Evolutionary conservation across 305 asterid species (phyloP), one percentile per base, ranked within the genome.

Genomic region (Fraxinus latifolia): DNA sequence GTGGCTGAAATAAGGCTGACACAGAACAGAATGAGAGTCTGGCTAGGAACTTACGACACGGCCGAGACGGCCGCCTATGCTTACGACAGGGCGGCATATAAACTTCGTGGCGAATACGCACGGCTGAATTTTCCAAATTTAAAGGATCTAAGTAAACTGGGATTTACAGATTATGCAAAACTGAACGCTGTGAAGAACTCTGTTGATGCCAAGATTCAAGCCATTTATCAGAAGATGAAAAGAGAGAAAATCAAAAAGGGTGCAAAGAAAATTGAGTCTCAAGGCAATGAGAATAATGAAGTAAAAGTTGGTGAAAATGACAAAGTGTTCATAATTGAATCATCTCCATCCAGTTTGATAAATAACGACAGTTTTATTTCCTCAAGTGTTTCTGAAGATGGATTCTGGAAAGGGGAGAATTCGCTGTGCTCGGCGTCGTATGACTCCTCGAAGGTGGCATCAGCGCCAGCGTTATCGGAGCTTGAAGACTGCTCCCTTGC

Each of bases 31-130:
- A 83, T 91, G 87, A 86, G 98, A 76, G 93, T 93, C 27, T 95
- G 98, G 98, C 89, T 95, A 0, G 98, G 98, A 67, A 95, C 98
- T 65, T 95, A 92, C 77, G 95, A 92, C 23, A 78, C 94, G 21
- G 92, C 97, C 14, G 98, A 93, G 29, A 87, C 93, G 50, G 98
- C 98, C 1, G 98, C 98, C 21, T 95, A 90, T 86, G 98, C 97
- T 14, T 95, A 95, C 83, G 98, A 95, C 68, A 77, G 92, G 85
- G 98, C 98, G 14, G 98, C 98, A 19, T 92, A 91, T 87, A 95
- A 92, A 87, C 94, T 95, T 27, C 93, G 98, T 0, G 97, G 98
- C 2, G 97, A 95, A 79, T 95, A 93, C 72, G 97, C 98, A 0
- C 91, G 97, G 1, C 78, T 95, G 84, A 95, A 95, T 77, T 95